Conservation (phyloP, 305 asterid genomes). For the Fraxinus xanthoxyloides region DNA sequence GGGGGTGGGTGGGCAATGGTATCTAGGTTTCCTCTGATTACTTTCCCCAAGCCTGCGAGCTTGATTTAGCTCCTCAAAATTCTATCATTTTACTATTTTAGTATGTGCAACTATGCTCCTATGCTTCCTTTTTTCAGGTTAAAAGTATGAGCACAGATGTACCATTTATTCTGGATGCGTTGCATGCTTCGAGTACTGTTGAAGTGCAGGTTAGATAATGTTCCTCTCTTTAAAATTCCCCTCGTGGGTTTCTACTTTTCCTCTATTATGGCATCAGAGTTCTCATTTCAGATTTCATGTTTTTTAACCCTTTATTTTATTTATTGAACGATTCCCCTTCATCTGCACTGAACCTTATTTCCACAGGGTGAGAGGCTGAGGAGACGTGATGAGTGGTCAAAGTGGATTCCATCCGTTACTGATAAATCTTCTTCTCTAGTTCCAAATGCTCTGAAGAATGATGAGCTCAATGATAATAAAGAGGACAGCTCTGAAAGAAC, state of each 20-base stretch:
- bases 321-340: conserved; percentile 17
- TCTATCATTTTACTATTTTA: not conserved
- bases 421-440: conserved; percentile 32
- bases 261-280: conserved; percentile 1
- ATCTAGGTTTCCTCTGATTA: not conserved
- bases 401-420: conserved; percentile 50
- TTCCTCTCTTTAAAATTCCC: conserved; percentile 11
- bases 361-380: conserved; percentile 51
- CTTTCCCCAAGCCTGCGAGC: conserved; percentile 8
- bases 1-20: conserved; percentile 6
- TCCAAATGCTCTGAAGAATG: conserved; percentile 29
- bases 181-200: conserved; percentile 69
- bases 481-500: conserved; percentile 28
- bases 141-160: conserved; percentile 65
- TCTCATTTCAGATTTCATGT: not conserved
- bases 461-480: conserved; percentile 30
- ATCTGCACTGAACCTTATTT: conserved; percentile 18
- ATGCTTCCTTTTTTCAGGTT: conserved; percentile 49
- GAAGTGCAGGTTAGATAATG: conserved; percentile 71
- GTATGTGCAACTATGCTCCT: not conserved
- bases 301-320: not conserved
- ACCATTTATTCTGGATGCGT: conserved; percentile 67
- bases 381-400: conserved; percentile 76
- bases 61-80: conserved; percentile 18
- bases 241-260: conserved; percentile 3